phyloP scores from a whole-genome alignment of 371 early-diverging fungal genomes.

The Zopfochytrium polystomum region DNA sequence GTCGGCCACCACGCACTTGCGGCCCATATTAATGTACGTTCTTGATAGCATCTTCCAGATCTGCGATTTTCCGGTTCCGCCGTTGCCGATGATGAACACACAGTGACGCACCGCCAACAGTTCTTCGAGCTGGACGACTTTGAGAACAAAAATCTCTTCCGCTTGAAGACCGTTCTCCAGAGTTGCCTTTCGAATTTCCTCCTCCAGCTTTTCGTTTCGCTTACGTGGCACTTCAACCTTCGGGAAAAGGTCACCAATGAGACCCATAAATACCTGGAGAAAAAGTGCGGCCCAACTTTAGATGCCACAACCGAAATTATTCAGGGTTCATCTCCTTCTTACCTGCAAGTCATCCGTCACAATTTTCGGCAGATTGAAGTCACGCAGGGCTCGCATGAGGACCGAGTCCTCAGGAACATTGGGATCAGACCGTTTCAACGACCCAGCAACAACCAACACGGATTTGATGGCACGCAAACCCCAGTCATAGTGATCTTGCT shows the following conservation, averaged over 20 bases:
- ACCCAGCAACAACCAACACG: conserved; percentile 62
- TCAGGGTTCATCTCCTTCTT: too few relatives aligned
- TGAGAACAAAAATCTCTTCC: conserved; percentile 61
- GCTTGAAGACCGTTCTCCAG: conserved; percentile 60
- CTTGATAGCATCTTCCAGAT: conserved; percentile 62
- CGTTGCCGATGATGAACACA: conserved; percentile 63
- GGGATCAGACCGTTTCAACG: conserved; percentile 59
- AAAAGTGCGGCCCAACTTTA: too few relatives aligned
- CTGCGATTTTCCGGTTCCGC: conserved; percentile 61
- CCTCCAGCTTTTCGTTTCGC: conserved; percentile 55
- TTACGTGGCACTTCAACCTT: conserved; percentile 60
- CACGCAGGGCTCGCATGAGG: conserved; percentile 64
- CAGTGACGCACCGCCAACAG: conserved; percentile 63
- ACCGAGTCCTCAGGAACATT: conserved; percentile 60
- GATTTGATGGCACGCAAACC: conserved; percentile 66
- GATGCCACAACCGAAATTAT: too few relatives aligned
- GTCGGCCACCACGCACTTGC: conserved; percentile 54
- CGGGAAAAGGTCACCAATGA: conserved; percentile 63
- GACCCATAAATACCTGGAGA: conserved; percentile 61
- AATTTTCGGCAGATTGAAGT: conserved; percentile 66
- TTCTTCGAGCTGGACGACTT: conserved; percentile 62
- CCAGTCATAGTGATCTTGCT: conserved; percentile 71
- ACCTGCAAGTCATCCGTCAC: conserved; percentile 60
- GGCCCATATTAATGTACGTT: conserved; percentile 57
- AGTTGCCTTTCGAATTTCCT: conserved; percentile 58